Evolutionary conservation across 2,329 filamentous ascomycete species (phyloP).

Genomic region (Ambrosiella beaveri): DNA sequence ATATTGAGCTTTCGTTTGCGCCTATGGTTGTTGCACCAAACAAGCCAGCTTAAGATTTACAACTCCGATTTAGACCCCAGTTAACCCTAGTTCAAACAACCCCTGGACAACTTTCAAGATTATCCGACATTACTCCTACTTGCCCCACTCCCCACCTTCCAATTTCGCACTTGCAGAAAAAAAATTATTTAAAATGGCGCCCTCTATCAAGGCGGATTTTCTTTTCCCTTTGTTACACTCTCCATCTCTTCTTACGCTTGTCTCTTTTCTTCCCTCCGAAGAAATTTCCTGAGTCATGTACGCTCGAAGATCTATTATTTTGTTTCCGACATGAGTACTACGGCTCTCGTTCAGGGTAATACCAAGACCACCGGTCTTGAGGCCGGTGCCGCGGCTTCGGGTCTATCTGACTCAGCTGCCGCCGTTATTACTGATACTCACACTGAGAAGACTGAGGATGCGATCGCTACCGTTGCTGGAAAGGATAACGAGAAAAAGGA

Average conservation of each 20-base stretch:
- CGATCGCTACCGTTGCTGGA: neutral
- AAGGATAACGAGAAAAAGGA: constrained; percentile 1
- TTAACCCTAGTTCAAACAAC: neutral
- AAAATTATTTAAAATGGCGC: constrained; percentile 4
- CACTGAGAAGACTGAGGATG: neutral
- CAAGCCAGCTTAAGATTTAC: neutral
- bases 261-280: constrained; percentile 2
- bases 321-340: constrained; percentile 12
- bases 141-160: constrained; percentile 8
- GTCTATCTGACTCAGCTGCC: constrained; percentile 1
- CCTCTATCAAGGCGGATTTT: constrained; percentile 6
- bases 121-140: neutral
- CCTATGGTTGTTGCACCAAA: neutral
- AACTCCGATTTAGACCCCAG: neutral
- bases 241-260: neutral
- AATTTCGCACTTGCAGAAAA: constrained; percentile 1
- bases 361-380: constrained; percentile 7
- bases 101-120: neutral
- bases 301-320: constrained; percentile 5
- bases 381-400: constrained; percentile 5
- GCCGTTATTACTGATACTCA: neutral
- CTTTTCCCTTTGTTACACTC: constrained; percentile 5
- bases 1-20: neutral
- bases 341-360: constrained; percentile 10
- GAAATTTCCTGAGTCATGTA: constrained; percentile 9